A percentile compares a stretch with the other conserved stretches of the same genome.
Evolutionary conservation across 176 grass and related monocot genomes (phyloP).

Genomic region (Musa schizocarpa): DNA sequence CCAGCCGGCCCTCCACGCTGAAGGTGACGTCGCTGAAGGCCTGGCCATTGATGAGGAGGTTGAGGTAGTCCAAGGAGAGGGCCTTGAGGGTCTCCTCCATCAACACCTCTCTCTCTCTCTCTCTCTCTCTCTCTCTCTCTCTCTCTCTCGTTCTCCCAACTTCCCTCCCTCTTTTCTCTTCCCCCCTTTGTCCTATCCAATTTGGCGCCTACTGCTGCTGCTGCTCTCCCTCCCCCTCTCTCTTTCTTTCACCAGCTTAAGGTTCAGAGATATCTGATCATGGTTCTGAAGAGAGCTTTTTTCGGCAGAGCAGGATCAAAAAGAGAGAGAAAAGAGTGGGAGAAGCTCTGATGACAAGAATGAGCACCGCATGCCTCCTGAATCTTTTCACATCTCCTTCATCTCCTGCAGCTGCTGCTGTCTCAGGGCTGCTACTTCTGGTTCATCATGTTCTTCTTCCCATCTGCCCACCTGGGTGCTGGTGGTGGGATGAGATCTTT

Average conservation of each 20-base stretch:
- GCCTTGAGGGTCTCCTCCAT: slow-evolving; percentile 96
- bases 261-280: slow-evolving; percentile 1
- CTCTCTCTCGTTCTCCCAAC: too few relatives aligned
- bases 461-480: background rate
- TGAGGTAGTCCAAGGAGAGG: slow-evolving; percentile 94
- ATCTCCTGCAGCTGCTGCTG: background rate
- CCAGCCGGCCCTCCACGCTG: slow-evolving; percentile 82
- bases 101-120: background rate
- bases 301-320: background rate
- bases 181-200: too few relatives aligned
- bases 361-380: background rate
- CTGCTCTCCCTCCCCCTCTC: slow-evolving; percentile 24
- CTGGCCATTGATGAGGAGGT: slow-evolving; percentile 96
- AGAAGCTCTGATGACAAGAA: background rate
- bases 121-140: slow-evolving; percentile 15
- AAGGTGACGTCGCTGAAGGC: slow-evolving; percentile 98
- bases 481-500: background rate
- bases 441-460: background rate
- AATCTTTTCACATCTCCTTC: background rate
- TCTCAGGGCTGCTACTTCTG: background rate
- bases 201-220: too few relatives aligned
- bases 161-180: background rate
- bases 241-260: slow-evolving; percentile 16
- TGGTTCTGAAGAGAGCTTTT: background rate
- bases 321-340: background rate